A percentile compares a stretch with the other conserved stretches of the same genome.
These are phyloP conservation scores for Neonothopanus nambi DNA, from an alignment of 1,284 basidiomycete species.

Conservation along the genomic window DNA sequence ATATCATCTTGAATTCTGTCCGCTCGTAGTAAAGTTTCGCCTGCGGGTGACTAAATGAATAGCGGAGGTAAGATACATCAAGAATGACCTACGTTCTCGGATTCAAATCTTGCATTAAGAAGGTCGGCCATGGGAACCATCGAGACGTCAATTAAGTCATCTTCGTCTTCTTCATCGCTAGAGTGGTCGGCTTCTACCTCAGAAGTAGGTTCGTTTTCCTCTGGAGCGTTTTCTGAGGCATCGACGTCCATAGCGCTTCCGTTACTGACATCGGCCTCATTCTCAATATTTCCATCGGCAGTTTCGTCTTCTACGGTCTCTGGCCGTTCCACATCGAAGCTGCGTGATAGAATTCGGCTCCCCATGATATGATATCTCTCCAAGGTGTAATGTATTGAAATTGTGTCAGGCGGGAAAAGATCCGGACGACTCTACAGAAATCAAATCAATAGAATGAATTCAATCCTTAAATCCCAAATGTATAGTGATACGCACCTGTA, in stretches of 20 bases:
- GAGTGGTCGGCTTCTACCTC: slow-evolving; percentile 22
- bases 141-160: slow-evolving; percentile 72
- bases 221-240: slow-evolving; percentile 17
- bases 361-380: slow-evolving; percentile 89
- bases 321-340: slow-evolving; percentile 78
- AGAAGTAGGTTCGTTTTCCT: slow-evolving; percentile 5
- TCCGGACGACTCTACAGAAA: slow-evolving; percentile 62
- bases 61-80: neutral
- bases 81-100: slow-evolving; percentile 70
- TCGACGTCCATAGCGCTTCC: slow-evolving; percentile 58
- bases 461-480: neutral
- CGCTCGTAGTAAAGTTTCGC: slow-evolving; percentile 86
- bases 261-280: slow-evolving; percentile 31
- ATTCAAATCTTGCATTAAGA: slow-evolving; percentile 85
- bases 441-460: slow-evolving; percentile 6
- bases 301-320: slow-evolving; percentile 36
- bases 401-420: slow-evolving; percentile 59
- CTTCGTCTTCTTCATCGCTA: slow-evolving; percentile 49
- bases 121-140: slow-evolving; percentile 99
- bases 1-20: slow-evolving; percentile 74
- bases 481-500: slow-evolving; percentile 49
- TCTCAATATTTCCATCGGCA: slow-evolving; percentile 28
- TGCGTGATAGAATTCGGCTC: slow-evolving; percentile 89
- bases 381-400: slow-evolving; percentile 63
- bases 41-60: slow-evolving; percentile 37